Evolutionary conservation across 2,329 filamentous ascomycete species (phyloP), one percentile per base, ranked within the genome.

Genomic region (Penicillium sp.): DNA sequence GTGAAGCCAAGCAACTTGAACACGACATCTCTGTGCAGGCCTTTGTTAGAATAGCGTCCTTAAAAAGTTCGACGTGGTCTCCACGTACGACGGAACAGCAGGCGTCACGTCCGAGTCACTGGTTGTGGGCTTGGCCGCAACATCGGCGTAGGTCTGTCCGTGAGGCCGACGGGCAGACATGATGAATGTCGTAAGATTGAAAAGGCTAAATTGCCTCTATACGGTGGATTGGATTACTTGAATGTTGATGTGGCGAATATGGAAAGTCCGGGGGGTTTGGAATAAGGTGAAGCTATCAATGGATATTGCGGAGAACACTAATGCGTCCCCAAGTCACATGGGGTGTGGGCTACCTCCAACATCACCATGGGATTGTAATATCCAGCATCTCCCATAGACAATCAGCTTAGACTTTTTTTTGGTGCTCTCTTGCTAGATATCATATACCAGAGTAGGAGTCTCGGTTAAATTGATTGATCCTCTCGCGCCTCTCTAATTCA

Each of bases 1-100:
- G 92, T 95, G 75, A 96, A 97, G 58, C 83, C 86, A 15, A 97
- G 81, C 18, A 99, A 85, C 76, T 97, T 99, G 67, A 86, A 76
- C 59, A 99, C 94, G 60, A 97, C 91, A 67, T 88, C 80, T 52
- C 90, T 71, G 50, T 90, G 46, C 38, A 53, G 23, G n/a, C 16
- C 3, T 23, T n/a, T 4, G 42, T 62, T 31, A 58, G 49, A 23
- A 29, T 4, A 2, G 10, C 36, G 26, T 13, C 16, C 6, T 33
- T 39, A 9, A 15, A 8, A 24, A 34, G 12, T 12, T 41, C 6
- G 16, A 16, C 23, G 23, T 23, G 10, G n/a, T 34, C 9, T 36
- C 13, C 15, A 77, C 86, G 72, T 76, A 95, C 90, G 81, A 79
- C 48, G 91, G 90, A 45, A 96, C 90, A 21, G 90, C 90, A 18